Conservation (phyloP, 164 flowering plant genomes). For the Platanus orientalis region DNA sequence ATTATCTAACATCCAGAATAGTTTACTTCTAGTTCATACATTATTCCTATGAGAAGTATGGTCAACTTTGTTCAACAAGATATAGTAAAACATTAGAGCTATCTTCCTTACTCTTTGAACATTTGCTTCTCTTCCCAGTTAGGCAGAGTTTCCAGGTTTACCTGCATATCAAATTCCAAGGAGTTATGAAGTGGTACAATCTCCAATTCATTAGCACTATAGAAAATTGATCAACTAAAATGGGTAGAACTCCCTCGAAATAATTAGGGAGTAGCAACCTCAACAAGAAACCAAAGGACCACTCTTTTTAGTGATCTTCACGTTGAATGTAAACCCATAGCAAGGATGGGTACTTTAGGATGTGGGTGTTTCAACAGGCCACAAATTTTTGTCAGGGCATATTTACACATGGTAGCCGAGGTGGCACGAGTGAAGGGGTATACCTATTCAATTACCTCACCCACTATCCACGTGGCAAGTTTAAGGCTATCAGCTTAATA, state of each 20-base stretch:
- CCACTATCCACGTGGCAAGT: too few relatives aligned
- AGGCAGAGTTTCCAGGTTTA: slow-evolving; percentile 79
- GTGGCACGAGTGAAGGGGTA: too few relatives aligned
- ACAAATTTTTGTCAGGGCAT: too few relatives aligned
- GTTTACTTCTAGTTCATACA: not conserved
- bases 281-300: too few relatives aligned
- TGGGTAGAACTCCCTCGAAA: not conserved
- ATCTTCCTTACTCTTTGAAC: slow-evolving; percentile 76
- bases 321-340: too few relatives aligned
- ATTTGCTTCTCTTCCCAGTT: slow-evolving; percentile 97
- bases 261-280: too few relatives aligned
- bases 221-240: not conserved
- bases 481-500: too few relatives aligned
- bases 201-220: slow-evolving; percentile 2
- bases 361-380: too few relatives aligned
- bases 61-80: slow-evolving; percentile 1
- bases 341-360: too few relatives aligned
- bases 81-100: not conserved
- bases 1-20: not conserved
- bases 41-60: not conserved
- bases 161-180: slow-evolving; percentile 36
- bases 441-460: too few relatives aligned
- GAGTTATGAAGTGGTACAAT: slow-evolving; percentile 5
- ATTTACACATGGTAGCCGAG: too few relatives aligned
- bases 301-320: too few relatives aligned